A percentile compares a stretch with the other conserved stretches of the same genome.
phyloP scores from a whole-genome alignment of 2,329 filamentous ascomycete genomes.

The Cladosporium sp. region DNA sequence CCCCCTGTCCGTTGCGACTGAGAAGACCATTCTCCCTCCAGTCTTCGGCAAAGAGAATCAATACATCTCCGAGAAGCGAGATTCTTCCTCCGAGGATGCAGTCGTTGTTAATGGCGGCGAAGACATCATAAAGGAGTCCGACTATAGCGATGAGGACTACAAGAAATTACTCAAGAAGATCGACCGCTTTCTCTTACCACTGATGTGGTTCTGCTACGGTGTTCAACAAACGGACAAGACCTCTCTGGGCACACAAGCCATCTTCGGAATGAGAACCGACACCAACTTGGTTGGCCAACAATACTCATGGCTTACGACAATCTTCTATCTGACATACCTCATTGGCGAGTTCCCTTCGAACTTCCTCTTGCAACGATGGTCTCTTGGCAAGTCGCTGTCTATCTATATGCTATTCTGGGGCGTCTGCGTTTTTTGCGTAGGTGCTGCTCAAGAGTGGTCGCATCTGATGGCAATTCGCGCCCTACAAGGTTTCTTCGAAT shows the following conservation, averaged over 20 bases:
- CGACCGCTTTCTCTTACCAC: conserved; percentile 48
- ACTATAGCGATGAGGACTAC: conserved; percentile 33
- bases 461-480: conserved; percentile 39
- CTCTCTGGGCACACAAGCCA: conserved; percentile 40
- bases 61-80: conserved; percentile 4
- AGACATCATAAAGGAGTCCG: conserved; percentile 24
- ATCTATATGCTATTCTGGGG: conserved; percentile 39
- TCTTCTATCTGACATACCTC: conserved; percentile 48
- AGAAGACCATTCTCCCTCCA: conserved; percentile 13
- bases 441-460: conserved; percentile 35
- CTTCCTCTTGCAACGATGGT: conserved; percentile 38
- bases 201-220: conserved; percentile 53
- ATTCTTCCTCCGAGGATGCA: conserved; percentile 11
- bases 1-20: conserved; percentile 12
- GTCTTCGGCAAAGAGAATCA: conserved; percentile 11
- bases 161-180: conserved; percentile 39
- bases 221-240: conserved; percentile 54
- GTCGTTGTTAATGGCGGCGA: conserved; percentile 20
- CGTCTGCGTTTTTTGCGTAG: conserved; percentile 32
- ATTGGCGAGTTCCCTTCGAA: conserved; percentile 40
- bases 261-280: conserved; percentile 54
- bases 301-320: conserved; percentile 44
- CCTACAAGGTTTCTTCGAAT: conserved; percentile 42
- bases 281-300: conserved; percentile 39
- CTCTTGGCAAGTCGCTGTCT: conserved; percentile 39